These are phyloP conservation scores for Alternaria viburni DNA, from an alignment of 2,329 filamentous ascomycete genomes.

Conservation along the genomic window DNA sequence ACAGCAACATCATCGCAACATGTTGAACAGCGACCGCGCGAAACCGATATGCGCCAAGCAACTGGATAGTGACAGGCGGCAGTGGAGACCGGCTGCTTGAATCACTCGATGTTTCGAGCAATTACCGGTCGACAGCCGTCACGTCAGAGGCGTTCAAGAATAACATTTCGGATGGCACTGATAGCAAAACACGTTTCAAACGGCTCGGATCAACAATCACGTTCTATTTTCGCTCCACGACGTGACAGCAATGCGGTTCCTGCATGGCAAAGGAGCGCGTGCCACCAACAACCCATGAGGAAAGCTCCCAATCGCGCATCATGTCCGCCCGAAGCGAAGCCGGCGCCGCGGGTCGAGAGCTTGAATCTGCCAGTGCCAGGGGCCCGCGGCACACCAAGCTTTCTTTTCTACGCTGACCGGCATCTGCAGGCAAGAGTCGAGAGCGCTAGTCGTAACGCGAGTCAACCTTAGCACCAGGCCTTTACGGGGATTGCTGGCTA, in stretches of 20 bases:
- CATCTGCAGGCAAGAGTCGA: conserved; percentile 17
- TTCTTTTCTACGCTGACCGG: conserved; percentile 20
- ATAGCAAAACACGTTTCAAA: conserved; percentile 3
- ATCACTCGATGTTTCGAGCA: conserved; percentile 25
- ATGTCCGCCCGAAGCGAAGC: conserved; percentile 20
- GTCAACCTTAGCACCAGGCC: conserved; percentile 31
- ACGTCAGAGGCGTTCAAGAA: neutral
- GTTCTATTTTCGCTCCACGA: neutral
- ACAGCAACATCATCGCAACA: conserved; percentile 4
- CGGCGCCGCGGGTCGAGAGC: conserved; percentile 20
- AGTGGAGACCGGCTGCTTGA: conserved; percentile 11
- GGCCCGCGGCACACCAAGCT: conserved; percentile 13
- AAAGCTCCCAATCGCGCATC: conserved; percentile 15
- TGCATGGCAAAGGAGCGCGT: conserved; percentile 17
- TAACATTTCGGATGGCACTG: neutral
- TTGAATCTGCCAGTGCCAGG: conserved; percentile 16
- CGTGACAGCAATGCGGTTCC: conserved; percentile 15
- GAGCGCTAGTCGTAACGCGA: conserved; percentile 13
- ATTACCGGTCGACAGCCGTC: neutral
- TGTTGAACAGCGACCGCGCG: conserved; percentile 9
- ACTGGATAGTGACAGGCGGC: neutral
- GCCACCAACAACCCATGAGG: conserved; percentile 6
- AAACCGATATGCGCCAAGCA: conserved; percentile 2
- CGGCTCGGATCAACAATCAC: neutral
- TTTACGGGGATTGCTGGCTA: conserved; percentile 18